These are phyloP conservation scores for Solanum aculeatissimum DNA, from an alignment of 305 asterid species.

Conservation along the genomic window DNA sequence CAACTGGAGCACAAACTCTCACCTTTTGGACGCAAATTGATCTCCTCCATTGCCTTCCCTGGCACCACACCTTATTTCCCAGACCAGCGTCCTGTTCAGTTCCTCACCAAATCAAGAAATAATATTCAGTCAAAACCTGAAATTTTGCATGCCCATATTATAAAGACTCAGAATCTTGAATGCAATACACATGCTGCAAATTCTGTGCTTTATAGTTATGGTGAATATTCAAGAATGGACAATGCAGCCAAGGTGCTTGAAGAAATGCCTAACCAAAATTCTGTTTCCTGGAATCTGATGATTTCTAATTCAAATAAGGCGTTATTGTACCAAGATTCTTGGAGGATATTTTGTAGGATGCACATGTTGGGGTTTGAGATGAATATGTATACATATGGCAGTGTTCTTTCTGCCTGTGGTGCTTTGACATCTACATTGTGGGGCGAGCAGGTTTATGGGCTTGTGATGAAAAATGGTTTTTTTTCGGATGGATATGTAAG, in stretches of 20 bases:
- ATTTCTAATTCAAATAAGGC: slow-evolving; percentile 47
- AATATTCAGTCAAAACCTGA: slow-evolving; percentile 26
- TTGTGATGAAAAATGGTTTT: slow-evolving; percentile 56
- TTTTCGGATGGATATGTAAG: slow-evolving; percentile 40
- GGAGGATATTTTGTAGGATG: slow-evolving; percentile 47
- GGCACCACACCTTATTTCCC: slow-evolving; percentile 6
- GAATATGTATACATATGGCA: slow-evolving; percentile 51
- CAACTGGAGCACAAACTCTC: slow-evolving; percentile 5
- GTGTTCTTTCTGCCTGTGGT: slow-evolving; percentile 53
- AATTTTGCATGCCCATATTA: slow-evolving; percentile 29
- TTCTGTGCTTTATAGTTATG: slow-evolving; percentile 33
- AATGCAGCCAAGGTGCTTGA: slow-evolving; percentile 55
- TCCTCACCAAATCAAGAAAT: slow-evolving; percentile 18
- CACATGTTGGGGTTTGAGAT: slow-evolving; percentile 28
- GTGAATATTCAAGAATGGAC: slow-evolving; percentile 25
- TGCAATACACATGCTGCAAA: slow-evolving; percentile 24
- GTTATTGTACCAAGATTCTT: slow-evolving; percentile 30
- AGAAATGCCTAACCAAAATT: slow-evolving; percentile 38
- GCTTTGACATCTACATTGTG: slow-evolving; percentile 20
- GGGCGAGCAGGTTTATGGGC: slow-evolving; percentile 52
- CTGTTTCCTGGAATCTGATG: slow-evolving; percentile 57
- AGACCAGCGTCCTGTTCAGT: neutral
- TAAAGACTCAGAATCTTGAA: slow-evolving; percentile 17
- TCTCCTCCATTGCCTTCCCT: slow-evolving; percentile 14
- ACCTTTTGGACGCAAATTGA: slow-evolving; percentile 9